Evolutionary conservation across 345 rosid genomes (phyloP).

Genomic region (Dimocarpus longan): DNA sequence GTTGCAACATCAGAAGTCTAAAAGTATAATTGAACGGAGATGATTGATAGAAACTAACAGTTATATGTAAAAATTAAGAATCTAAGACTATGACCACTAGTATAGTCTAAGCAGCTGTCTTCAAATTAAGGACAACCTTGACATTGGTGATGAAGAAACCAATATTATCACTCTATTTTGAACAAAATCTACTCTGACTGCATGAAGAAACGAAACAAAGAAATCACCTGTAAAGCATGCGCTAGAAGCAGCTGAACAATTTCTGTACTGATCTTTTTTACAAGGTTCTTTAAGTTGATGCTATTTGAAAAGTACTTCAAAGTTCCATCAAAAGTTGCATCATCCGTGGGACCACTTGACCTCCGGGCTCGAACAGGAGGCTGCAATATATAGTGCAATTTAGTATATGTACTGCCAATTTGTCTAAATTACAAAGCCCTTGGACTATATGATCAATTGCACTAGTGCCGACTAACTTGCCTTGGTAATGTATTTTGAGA

Average conservation of each 20-base stretch:
- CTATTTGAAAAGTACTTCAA: slow-evolving; percentile 56
- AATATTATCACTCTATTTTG: not conserved
- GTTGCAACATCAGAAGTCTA: not conserved
- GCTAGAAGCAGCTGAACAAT: slow-evolving; percentile 73
- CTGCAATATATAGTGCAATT: slow-evolving; percentile 36
- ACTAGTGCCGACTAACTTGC: slow-evolving; percentile 28
- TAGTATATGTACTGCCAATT: not conserved
- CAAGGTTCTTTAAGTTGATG: slow-evolving; percentile 44
- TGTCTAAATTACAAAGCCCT: slow-evolving; percentile 5
- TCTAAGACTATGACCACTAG: not conserved
- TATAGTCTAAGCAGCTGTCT: not conserved
- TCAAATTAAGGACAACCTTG: not conserved
- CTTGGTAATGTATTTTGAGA: slow-evolving; percentile 65
- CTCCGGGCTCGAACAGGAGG: slow-evolving; percentile 72
- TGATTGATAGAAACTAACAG: not conserved
- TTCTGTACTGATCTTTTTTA: slow-evolving; percentile 55
- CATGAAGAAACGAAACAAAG: not conserved
- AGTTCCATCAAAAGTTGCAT: slow-evolving; percentile 50
- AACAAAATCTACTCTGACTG: not conserved
- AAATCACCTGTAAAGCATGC: slow-evolving; percentile 75
- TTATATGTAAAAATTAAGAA: not conserved
- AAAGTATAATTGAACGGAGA: not conserved
- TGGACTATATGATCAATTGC: not conserved
- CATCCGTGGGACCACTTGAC: slow-evolving; percentile 40
- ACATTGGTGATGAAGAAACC: not conserved